These are phyloP conservation scores for Nannochloropsis gaditana DNA, from an alignment of 108 stramenopile genomes.

Conservation along the genomic window DNA sequence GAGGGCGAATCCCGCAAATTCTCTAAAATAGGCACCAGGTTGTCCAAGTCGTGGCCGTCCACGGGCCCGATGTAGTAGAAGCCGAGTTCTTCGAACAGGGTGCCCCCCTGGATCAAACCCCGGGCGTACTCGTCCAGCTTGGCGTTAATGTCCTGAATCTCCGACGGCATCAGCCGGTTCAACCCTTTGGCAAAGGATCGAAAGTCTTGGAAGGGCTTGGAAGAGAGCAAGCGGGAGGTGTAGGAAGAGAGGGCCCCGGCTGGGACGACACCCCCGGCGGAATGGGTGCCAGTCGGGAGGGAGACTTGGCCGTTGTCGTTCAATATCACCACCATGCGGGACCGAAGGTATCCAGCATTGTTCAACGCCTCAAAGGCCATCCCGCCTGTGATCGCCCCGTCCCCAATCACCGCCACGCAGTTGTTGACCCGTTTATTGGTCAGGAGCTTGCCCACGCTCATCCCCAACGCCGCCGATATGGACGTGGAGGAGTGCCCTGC, in stretches of 20 bases:
- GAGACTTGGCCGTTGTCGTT: constrained; percentile 98
- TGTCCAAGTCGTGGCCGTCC: constrained; percentile 94
- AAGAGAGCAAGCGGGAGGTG: constrained; percentile 82
- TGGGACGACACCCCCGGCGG: constrained; percentile 82
- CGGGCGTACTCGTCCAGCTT: constrained; percentile 95
- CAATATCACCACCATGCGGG: constrained; percentile 88
- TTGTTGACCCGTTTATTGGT: constrained; percentile 76
- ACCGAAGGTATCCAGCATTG: constrained; percentile 80
- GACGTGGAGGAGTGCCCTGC: constrained; percentile 87
- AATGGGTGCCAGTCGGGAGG: constrained; percentile 89
- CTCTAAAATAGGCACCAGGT: constrained; percentile 88
- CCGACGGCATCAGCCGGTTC: constrained; percentile 80
- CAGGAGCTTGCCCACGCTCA: constrained; percentile 81
- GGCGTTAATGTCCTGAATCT: constrained; percentile 88
- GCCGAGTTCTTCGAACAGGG: constrained; percentile 92
- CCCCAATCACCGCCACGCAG: constrained; percentile 94
- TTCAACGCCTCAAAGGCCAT: constrained; percentile 99
- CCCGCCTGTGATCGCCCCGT: constrained; percentile 96
- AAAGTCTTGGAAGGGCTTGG: constrained; percentile 90
- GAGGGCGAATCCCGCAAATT: constrained; percentile 72
- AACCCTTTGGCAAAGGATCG: constrained; percentile 82
- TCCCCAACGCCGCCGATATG: constrained; percentile 88
- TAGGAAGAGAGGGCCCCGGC: constrained; percentile 79
- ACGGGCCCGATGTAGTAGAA: constrained; percentile 97
- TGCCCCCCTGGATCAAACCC: constrained; percentile 84